Percentiles rank a stretch among this genome's conserved stretches.
Conservation (phyloP, 2,329 filamentous ascomycete genomes). For the Ceratocystis cubensis region DNA sequence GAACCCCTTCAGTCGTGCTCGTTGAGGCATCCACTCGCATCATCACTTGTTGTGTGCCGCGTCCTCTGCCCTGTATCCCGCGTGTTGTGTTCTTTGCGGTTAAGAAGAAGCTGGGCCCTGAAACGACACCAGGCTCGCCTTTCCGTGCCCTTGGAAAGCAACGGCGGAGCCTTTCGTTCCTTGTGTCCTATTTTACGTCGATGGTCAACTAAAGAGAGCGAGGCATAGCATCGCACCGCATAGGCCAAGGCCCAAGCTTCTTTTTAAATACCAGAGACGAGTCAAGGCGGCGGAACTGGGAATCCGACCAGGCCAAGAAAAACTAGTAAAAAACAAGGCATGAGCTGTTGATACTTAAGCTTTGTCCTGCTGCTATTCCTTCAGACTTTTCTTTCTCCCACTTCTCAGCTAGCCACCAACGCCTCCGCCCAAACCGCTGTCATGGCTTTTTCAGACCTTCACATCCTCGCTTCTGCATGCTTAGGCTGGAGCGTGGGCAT, state of each 20-base stretch:
- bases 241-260: neutral
- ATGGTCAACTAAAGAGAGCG: too few species aligned
- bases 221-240: too few species aligned
- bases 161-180: too few species aligned
- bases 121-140: too few species aligned
- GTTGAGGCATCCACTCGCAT: too few species aligned
- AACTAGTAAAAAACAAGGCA: neutral
- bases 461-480: conserved; percentile 36
- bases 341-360: neutral
- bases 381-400: neutral
- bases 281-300: neutral
- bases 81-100: too few species aligned
- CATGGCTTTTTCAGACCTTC: conserved; percentile 26
- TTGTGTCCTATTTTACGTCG: too few species aligned
- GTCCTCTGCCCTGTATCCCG: too few species aligned
- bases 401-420: neutral
- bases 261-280: neutral
- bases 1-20: too few species aligned
- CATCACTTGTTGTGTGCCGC: too few species aligned
- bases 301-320: neutral
- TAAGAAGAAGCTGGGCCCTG: too few species aligned
- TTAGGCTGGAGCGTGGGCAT: conserved; percentile 43
- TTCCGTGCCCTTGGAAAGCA: too few species aligned
- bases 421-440: neutral
- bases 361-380: neutral